Evolutionary conservation across 306 rosid species (phyloP).

Genomic region (Clitoria ternatea): DNA sequence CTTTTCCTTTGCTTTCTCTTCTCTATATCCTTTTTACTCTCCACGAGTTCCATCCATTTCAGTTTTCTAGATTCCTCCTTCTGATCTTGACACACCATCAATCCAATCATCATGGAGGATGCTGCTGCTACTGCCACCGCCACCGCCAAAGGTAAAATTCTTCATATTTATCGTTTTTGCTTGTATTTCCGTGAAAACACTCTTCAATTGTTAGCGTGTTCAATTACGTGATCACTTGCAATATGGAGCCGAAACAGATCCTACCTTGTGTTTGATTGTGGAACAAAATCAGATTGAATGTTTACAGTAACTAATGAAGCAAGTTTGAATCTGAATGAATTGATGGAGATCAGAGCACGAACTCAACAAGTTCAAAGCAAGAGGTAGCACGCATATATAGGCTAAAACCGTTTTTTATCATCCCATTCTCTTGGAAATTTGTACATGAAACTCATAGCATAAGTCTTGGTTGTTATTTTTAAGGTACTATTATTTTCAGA

Average conservation of each 20-base stretch:
- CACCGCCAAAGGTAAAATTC: slow-evolving; percentile 36
- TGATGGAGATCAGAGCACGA: neutral
- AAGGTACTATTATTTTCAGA: neutral
- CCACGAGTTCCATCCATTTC: neutral
- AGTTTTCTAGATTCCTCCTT: slow-evolving; percentile 11
- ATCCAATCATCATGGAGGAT: slow-evolving; percentile 40
- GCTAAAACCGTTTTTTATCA: neutral
- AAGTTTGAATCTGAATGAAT: too few relatives aligned
- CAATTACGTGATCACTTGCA: too few relatives aligned
- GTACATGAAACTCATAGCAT: too few relatives aligned
- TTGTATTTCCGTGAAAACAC: neutral
- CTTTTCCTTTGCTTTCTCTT: neutral
- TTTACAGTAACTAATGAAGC: too few relatives aligned
- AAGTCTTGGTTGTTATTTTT: neutral
- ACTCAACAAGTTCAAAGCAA: neutral
- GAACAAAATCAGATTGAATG: too few relatives aligned
- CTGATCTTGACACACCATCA: too few relatives aligned
- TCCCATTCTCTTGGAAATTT: neutral
- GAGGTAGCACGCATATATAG: neutral
- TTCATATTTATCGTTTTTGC: neutral
- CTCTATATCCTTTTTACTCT: neutral
- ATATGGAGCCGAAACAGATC: neutral
- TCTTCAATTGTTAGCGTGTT: neutral
- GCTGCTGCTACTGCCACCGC: neutral
- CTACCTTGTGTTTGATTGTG: neutral